These are phyloP conservation scores for Silene uniflora DNA, from an alignment of 148 eudicot genomes.

Conservation along the genomic window DNA sequence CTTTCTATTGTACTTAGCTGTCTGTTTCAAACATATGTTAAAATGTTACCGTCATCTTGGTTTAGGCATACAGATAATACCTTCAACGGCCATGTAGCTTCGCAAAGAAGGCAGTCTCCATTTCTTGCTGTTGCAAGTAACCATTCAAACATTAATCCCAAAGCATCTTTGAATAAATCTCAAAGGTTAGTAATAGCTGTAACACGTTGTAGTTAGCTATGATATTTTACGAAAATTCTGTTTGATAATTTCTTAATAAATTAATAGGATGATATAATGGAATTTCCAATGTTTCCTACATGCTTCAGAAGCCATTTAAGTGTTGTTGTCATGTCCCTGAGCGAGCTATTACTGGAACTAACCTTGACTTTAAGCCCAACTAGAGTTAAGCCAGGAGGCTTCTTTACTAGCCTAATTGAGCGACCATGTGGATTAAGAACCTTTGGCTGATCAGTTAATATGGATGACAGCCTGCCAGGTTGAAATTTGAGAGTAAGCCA, in stretches of 20 bases:
- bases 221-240: not conserved
- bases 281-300: not conserved
- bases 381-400: no score
- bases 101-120: slow-evolving; percentile 23
- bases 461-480: not conserved
- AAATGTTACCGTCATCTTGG: not conserved
- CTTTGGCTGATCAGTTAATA: slow-evolving; percentile 1
- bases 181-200: slow-evolving; percentile 20
- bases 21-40: not conserved
- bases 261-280: not conserved
- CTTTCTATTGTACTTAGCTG: not conserved
- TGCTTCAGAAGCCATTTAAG: slow-evolving; percentile 1
- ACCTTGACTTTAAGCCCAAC: not conserved
- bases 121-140: slow-evolving; percentile 5
- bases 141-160: slow-evolving; percentile 12
- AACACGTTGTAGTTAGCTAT: not conserved
- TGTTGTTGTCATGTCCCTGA: not conserved
- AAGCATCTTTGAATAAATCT: slow-evolving; percentile 19
- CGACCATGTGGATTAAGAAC: not conserved
- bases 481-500: not conserved
- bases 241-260: not conserved
- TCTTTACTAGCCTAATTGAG: not conserved
- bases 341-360: not conserved
- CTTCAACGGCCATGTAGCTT: slow-evolving; percentile 19
- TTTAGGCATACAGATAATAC: slow-evolving; percentile 21